Evolutionary conservation across 2,329 filamentous ascomycete species (phyloP).

Genomic region (Xylariomycetidae sp.): DNA sequence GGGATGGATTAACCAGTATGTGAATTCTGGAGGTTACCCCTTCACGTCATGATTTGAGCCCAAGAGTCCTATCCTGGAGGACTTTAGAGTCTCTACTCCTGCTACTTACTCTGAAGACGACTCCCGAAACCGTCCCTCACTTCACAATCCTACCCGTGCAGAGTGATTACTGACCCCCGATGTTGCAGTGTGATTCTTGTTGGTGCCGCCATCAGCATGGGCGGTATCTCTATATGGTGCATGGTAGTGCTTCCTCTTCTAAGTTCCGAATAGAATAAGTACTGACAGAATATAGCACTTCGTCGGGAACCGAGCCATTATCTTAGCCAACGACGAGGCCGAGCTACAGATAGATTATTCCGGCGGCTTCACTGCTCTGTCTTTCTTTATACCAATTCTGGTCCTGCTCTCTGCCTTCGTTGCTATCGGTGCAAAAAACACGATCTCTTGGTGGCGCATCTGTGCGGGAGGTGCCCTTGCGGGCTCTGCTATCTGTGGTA

Average conservation of each 20-base stretch:
- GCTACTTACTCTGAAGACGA: too few species aligned
- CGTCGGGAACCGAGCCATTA: slow-evolving; percentile 75
- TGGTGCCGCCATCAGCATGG: slow-evolving; percentile 65
- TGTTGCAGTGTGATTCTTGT: slow-evolving; percentile 59
- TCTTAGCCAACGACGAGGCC: slow-evolving; percentile 58
- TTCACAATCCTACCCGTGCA: too few species aligned
- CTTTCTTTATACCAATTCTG: slow-evolving; percentile 73
- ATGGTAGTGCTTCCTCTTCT: slow-evolving; percentile 44
- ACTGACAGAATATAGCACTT: slow-evolving; percentile 62
- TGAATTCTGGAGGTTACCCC: too few species aligned
- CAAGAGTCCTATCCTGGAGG: too few species aligned
- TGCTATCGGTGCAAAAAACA: slow-evolving; percentile 57
- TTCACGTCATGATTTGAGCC: too few species aligned
- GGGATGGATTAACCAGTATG: slow-evolving; percentile 66
- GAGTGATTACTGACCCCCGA: too few species aligned
- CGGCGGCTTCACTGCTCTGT: slow-evolving; percentile 65
- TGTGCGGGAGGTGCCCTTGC: slow-evolving; percentile 62
- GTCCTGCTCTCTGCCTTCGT: slow-evolving; percentile 71
- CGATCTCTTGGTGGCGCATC: slow-evolving; percentile 54
- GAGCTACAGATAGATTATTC: slow-evolving; percentile 71
- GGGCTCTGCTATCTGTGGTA: slow-evolving; percentile 72
- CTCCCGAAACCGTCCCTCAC: too few species aligned
- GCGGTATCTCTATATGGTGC: slow-evolving; percentile 69
- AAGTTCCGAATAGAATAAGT: slow-evolving; percentile 13
- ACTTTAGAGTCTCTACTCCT: too few species aligned